Evolutionary conservation across 345 rosid species (phyloP), one percentile per base, ranked within the genome.

Genomic region (Physaria fendleri): DNA sequence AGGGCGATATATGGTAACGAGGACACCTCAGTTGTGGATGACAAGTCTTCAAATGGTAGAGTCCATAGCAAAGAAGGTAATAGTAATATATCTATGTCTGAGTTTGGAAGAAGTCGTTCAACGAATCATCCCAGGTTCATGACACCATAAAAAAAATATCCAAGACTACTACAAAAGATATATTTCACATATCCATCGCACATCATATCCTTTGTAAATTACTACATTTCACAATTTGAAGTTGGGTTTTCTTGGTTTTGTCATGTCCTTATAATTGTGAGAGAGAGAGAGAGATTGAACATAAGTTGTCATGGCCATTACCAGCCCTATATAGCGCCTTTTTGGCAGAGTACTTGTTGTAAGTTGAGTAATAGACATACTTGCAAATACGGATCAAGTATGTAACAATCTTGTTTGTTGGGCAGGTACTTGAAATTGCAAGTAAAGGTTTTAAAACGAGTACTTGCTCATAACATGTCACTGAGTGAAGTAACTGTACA

Each of bases 101-200:
- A 82, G 56, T 74, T 83, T 48, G 78, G 84, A 57, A 78, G 96
- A 74, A 88, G 86, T 55, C 77, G 81, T 49, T 88, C 88, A n/a
- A 77, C 83, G 17, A 82, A 90, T 56, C 86, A 85, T 0, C 85
- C 85, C 44, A 85, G 82, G 66, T 78, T 81, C 56, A 70, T 73
- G 41, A 53, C 74, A 49, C 78, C 87, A 33, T 81, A 76, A 77
- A 64, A 55, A 55, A 43, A 16, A 20, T 32, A 39, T 48, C 17
- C 45, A 48, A 30, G n/a, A 13, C 34, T 14, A 13, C 34, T 14
- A 52, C 32, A 51, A 39, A 38, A 62, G 10, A 33, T 8, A 3
- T 50, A 9, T 59, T 16, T 43, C 21, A 59, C 25, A 25, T 16
- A 33, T 50, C 39, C 59, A 34, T 59, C 9, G 17, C 10, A 29